Base-by-base conservation (phyloP, 345 rosid species). In the Brassica cretica region DNA sequence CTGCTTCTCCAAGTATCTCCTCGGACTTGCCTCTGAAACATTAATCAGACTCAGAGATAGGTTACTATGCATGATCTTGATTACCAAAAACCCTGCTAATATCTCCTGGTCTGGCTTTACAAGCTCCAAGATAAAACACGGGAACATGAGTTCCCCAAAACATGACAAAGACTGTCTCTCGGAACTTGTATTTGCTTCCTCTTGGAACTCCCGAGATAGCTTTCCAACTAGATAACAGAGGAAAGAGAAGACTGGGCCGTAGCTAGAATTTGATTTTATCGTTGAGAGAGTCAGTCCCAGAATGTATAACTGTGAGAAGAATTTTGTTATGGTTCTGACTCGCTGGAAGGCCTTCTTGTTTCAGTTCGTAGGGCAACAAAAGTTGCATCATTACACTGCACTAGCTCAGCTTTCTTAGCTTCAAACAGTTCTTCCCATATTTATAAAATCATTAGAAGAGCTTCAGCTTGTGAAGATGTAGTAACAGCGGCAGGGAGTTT, bases 1-100 rank as follows among this genome's bases (percentile, higher is more conserved):
- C 82, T 88, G 89, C 72, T 84, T 84, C 78, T 84, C 91, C 82
- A 95, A 74, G 74, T 75, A 93, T 73, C 88, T 88, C 39, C 79
- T 12, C 33, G 93, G 88, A 76, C 93, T 87, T 58, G 87, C 88
- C 81, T 89, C 93, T 0, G 93, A 85, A 16, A 87, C 69, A 64
- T 89, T 93, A 39, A 93, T 61, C 76, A 89, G 84, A 46, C 90
- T 79, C 51, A 93, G 82, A 78, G 90, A 84, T 56, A 88, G 84
- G 80, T 84, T 90, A 9, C 88, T 85, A 87, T 90, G 97, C 99
- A 90, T 91, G 75, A 84, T 87, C 77, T 87, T 89, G 0, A 96
- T 84, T 63, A 93, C 82, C 12, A 93, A 56, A 76, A 88, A 84
- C 76, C 96, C 97, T 0, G 99, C 99, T 15, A 95, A 84, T 59